Base-by-base conservation (phyloP, 2,329 filamentous ascomycete species). In the Neurospora sp. region DNA sequence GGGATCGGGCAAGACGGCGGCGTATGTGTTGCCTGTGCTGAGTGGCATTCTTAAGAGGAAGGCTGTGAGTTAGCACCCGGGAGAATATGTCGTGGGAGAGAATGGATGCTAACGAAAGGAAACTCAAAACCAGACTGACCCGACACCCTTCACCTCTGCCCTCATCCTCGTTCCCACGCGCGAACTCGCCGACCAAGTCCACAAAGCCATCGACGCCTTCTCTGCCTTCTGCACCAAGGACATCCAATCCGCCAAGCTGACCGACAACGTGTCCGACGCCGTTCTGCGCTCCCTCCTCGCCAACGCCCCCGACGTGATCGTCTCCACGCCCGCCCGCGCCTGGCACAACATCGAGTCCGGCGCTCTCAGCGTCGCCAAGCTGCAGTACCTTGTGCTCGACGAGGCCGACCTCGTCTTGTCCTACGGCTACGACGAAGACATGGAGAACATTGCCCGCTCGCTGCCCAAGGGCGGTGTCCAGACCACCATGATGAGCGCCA, bases 1-100 rank as follows among this genome's bases (percentile, higher is more conserved):
- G 5, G 96, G 96, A 12, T 97, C 94, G 4, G 96, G 96, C 74
- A 99, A 99, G 85, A 99, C 96, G 11, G 93, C 93, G n/a, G 95
- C 96, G 67, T 98, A 98, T 78, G 83, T 97, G 6, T 85, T 99
- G 57, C 96, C 96, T 1, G 86, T 97, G n/a, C 82, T 99, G 17
- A 91, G 97, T 74, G 87, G 88, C 41, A 92, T 97, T 72, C 82
- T 99, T 69, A 92, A 91, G 78, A 88, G 88, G 74, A 97, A 97
- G 81, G 72, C 71, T 67, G 76, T 78, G 69, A 17, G 74, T 74
- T 8, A 19, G 11, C 37, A 36, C 36, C 43, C 36, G 17, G 33
- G 19, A 66, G 28, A 28, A 8, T 15, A 6, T 6, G 66, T 67
- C 37, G 40, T 8, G 19, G 15, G 11, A 15, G 8, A 23, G 43